A percentile compares a stretch with the other conserved stretches of the same genome.
Conservation (phyloP, 306 rosid species). For the Prunus mira region DNA sequence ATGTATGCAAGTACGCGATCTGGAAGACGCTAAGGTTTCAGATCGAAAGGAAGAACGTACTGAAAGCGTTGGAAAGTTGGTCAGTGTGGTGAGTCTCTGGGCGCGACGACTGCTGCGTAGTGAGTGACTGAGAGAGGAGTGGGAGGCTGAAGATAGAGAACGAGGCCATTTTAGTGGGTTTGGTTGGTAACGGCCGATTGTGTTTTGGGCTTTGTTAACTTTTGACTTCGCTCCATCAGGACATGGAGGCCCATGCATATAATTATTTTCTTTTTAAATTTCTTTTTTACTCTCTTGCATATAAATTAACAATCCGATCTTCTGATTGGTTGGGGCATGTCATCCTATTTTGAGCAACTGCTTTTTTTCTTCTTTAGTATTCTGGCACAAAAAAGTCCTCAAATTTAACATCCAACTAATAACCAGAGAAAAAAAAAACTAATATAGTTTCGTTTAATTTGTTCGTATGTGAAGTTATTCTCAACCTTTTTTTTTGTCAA, state of each 20-base stretch:
- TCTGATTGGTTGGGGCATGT: background rate
- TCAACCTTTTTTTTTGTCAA: too few species aligned
- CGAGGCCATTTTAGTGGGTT: conserved; percentile 7
- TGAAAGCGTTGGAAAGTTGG: conserved; percentile 5
- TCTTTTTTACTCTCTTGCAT: background rate
- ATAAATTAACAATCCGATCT: background rate
- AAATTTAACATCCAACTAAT: too few species aligned
- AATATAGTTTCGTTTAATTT: too few species aligned
- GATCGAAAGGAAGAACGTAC: conserved; percentile 37
- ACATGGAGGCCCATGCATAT: background rate
- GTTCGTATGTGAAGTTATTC: too few species aligned
- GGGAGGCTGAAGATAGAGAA: background rate
- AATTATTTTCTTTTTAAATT: background rate
- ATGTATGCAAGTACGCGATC: background rate
- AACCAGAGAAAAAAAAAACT: too few species aligned
- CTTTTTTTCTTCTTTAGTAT: too few species aligned
- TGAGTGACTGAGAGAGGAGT: background rate
- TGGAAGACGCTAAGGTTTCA: conserved; percentile 23
- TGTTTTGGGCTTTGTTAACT: background rate
- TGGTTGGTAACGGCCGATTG: background rate
- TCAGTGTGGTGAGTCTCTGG: conserved; percentile 21
- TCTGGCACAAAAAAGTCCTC: too few species aligned
- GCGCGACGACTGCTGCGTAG: conserved; percentile 44
- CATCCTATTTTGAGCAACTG: background rate
- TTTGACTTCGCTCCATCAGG: background rate